Base-by-base conservation (phyloP, 768 basidiomycete genomes). In the Trametes elegans region DNA sequence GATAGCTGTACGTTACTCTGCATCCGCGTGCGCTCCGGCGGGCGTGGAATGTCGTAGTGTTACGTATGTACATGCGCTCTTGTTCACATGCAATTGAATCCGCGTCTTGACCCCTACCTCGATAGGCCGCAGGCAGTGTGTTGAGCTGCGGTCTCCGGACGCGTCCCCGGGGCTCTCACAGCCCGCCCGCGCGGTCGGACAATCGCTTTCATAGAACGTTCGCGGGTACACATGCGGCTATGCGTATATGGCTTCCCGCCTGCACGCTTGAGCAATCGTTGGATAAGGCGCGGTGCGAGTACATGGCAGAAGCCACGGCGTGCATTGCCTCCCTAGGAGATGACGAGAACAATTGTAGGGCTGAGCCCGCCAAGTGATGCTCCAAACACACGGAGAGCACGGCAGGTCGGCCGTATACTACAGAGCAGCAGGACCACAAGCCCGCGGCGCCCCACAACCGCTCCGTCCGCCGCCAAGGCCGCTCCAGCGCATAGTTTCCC, bases 11-110 rank as follows among this genome's bases (percentile, higher is more conserved):
- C 49, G 49, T 51, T 51, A 34, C 29, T 32, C 49, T 42, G 49
- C 38, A 51, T 32, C 40, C 49, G 49, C 39, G 27, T 13, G 39
- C 47, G 47, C 28, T 21, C 47, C 27, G 19, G 49, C 19, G 9
- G 18, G 28, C 26, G 49, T 29, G 49, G 40, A 41, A 51, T 42
- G 49, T 51, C 40, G 40, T 42, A 39, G 49, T 27, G 28, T 51
- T 51, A 51, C 49, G 49, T 51, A 51, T 51, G 49, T 51, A 51
- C 49, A 42, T 42, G 34, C 46, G 10, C 18, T 21, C 49, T 34
- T 40, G 49, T 51, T 51, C 49, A 32, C 49, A 51, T 41, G 49
- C 49, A 41, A 51, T 51, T 42, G 49, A 51, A 34, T 7, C 39
- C 49, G 49, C 26, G 27, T 40, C 28, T 42, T 51, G 39, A 13